Evolutionary conservation across 495 filamentous ascomycete species (phyloP), one percentile per base, ranked within the genome.

Genomic region (Umbilicaria muhlenbergii): DNA sequence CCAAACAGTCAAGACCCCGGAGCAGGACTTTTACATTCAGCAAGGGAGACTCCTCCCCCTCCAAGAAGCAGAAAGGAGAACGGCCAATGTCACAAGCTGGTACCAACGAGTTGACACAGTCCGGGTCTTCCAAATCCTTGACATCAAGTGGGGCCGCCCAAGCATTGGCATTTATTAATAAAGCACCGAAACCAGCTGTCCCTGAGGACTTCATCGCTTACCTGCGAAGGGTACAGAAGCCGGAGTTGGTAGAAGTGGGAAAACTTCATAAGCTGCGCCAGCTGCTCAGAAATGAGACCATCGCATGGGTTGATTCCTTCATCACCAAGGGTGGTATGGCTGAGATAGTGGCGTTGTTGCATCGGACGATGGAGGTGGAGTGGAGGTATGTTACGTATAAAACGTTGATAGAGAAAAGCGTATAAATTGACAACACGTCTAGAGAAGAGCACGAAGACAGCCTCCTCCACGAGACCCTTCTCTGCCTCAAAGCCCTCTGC

Each of bases 401-500:
- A 36, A 33, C 24, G 34, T 42, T 43, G 41, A 32, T 37, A 16
- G 3, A 8, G 6, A 38, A n/a, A 17, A 28, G 2, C 1, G 38
- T 15, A 32, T 10, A 42, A 43, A 34, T 57, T 58, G 41, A 61
- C 34, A 11, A 14, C n/a, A 31, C 32, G 34, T 42, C 54, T 47
- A 87, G 86, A 54, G 91, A 95, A 67, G 91, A 98, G 52, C 91
- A 98, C 55, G 91, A 98, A 61, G 91, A 98, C 56, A 77, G 75
- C 15, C 71, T 98, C 15, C 71, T 96, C 11, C 89, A 96, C 49
- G 91, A 98, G 60, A 81, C 83, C 18, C 65, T 98, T 31, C 77
- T 95, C 34, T 96, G 92, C 53, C 72, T 98, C 16, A 98, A 98
- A 62, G 91, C 83, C 2, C 75, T 96, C 1, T 93, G 85, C 63